Conservation (phyloP, 306 rosid genomes). For the Cercis canadensis region DNA sequence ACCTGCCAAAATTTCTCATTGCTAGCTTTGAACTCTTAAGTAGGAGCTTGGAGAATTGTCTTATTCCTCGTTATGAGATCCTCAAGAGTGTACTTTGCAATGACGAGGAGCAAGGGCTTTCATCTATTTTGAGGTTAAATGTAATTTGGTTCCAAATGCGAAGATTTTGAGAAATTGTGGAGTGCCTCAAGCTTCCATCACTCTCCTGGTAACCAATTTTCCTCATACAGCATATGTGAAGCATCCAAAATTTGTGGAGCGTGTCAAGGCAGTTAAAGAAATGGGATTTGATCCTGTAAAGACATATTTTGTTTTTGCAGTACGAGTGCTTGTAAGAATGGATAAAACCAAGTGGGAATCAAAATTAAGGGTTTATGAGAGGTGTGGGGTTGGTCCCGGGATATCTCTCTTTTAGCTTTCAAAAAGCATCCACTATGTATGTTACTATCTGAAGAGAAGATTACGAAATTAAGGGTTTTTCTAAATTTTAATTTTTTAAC, state of each 20-base stretch:
- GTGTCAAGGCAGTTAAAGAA: slow-evolving; percentile 20
- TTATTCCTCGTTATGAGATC: too few relatives aligned
- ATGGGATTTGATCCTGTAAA: slow-evolving; percentile 30
- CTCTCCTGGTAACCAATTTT: background rate
- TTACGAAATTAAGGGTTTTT: background rate
- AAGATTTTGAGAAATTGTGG: slow-evolving; percentile 35
- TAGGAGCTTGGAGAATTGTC: slow-evolving; percentile 34
- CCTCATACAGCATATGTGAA: background rate
- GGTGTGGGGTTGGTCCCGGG: slow-evolving; percentile 43
- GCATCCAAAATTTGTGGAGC: background rate
- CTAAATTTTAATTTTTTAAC: too few relatives aligned
- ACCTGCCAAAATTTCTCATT: slow-evolving; percentile 12
- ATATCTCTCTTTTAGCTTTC: slow-evolving; percentile 31
- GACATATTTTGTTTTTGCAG: slow-evolving; percentile 8
- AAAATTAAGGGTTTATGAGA: slow-evolving; percentile 16
- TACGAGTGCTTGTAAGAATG: background rate
- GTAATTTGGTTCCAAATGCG: slow-evolving; percentile 14
- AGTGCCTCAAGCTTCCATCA: slow-evolving; percentile 14
- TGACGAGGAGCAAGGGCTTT: background rate
- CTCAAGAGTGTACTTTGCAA: too few relatives aligned
- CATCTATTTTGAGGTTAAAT: background rate
- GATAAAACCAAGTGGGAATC: slow-evolving; percentile 5
- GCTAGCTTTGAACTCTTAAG: background rate
- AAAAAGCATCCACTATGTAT: slow-evolving; percentile 30
- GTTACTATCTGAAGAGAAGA: background rate